phyloP scores from a whole-genome alignment of 768 basidiomycete genomes.

The Lactifluus subvellereus region DNA sequence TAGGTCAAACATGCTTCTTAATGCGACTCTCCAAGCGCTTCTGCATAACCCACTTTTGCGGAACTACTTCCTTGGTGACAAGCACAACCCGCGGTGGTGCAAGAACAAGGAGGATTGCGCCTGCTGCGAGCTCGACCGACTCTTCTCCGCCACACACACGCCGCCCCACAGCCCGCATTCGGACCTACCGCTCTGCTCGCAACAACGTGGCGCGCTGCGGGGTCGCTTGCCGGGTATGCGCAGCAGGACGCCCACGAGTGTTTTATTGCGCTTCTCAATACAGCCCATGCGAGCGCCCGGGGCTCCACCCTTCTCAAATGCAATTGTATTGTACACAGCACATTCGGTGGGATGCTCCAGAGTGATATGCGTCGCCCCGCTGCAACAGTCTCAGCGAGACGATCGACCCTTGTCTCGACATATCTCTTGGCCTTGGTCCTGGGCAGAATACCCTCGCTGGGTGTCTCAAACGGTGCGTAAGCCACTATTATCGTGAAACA shows the following conservation, averaged over 20 bases:
- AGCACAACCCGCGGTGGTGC: constrained; percentile 72
- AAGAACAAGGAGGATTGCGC: constrained; percentile 69
- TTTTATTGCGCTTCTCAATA: constrained; percentile 78
- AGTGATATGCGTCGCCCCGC: constrained; percentile 83
- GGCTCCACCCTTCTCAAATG: constrained; percentile 74
- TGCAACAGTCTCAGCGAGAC: constrained; percentile 77
- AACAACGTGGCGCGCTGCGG: constrained; percentile 72
- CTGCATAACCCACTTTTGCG: constrained; percentile 85
- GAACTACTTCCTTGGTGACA: constrained; percentile 86
- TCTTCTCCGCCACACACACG: constrained; percentile 69
- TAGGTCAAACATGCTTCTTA: constrained; percentile 95
- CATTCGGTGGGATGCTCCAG: constrained; percentile 81
- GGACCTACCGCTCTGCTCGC: constrained; percentile 81
- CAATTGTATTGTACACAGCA: constrained; percentile 87
- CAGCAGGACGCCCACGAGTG: constrained; percentile 95
- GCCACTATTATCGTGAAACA: constrained; percentile 1
- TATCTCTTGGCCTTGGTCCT: constrained; percentile 76
- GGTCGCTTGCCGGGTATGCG: constrained; percentile 84
- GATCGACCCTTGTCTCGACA: constrained; percentile 84
- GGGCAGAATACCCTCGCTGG: constrained; percentile 60
- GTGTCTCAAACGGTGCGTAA: constrained; percentile 63
- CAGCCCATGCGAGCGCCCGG: constrained; percentile 75
- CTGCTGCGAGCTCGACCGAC: constrained; percentile 89
- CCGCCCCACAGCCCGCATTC: constrained; percentile 43
- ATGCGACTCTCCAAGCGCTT: constrained; percentile 84